A percentile compares a stretch with the other conserved stretches of the same genome.
Conservation (phyloP, 805 yeast species). For the Kluyveromyces aestuarii region DNA sequence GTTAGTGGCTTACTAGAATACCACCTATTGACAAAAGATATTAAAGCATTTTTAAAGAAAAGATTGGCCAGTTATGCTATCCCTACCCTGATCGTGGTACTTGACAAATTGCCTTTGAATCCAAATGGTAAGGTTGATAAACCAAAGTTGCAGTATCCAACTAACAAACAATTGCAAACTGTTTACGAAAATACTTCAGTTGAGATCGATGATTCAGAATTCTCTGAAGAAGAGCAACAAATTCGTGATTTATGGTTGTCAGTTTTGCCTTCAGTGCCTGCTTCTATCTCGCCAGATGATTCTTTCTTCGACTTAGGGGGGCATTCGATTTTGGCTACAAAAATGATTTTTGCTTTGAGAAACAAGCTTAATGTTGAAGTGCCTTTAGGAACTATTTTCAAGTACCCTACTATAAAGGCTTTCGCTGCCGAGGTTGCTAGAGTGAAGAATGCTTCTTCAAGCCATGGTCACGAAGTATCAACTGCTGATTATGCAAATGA, state of each 20-base stretch:
- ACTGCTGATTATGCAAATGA: conserved; percentile 56
- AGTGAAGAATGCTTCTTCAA: conserved; percentile 30
- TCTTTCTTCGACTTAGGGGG: conserved; percentile 97
- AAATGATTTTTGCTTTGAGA: conserved; percentile 90
- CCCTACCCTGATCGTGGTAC: conserved; percentile 85
- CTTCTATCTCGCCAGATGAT: conserved; percentile 65
- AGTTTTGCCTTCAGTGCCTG: conserved; percentile 79
- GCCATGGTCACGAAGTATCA: conserved; percentile 23
- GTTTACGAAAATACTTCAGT: conserved; percentile 47
- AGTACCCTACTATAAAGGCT: conserved; percentile 72
- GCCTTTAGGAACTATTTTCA: conserved; percentile 86
- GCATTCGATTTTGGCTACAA: conserved; percentile 92
- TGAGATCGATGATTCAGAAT: conserved; percentile 40
- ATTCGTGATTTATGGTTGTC: conserved; percentile 79
- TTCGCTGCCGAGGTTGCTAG: conserved; percentile 69
- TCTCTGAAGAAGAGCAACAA: conserved; percentile 55
- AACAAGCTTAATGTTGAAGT: conserved; percentile 68
- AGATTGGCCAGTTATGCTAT: conserved; percentile 90
- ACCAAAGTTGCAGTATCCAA: conserved; percentile 94
- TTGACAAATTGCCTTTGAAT: conserved; percentile 79
- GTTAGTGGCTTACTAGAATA: conserved; percentile 73
- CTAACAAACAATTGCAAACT: conserved; percentile 69
- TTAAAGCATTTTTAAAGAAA: conserved; percentile 74
- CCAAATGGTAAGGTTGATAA: conserved; percentile 98
- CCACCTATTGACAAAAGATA: conserved; percentile 67